Evolutionary conservation across 2,329 filamentous ascomycete genomes (phyloP).

Genomic region (Pseudogymnoascus sp.): DNA sequence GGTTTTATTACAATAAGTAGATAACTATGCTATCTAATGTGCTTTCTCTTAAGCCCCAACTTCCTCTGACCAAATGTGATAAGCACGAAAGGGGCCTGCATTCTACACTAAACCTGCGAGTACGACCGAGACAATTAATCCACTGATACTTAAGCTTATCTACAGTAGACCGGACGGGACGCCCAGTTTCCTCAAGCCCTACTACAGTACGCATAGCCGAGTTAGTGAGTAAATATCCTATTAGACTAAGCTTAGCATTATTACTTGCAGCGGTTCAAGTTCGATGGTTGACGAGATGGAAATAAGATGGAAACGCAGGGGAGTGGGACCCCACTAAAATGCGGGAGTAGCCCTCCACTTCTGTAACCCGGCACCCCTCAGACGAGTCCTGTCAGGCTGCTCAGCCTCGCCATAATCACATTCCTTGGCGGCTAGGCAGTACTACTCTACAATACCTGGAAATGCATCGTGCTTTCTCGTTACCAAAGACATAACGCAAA

Average conservation of each 20-base stretch:
- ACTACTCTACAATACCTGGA: not conserved
- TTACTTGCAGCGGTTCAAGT: not conserved
- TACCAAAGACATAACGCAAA: not conserved
- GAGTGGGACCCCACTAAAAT: not conserved
- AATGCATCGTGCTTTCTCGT: not conserved
- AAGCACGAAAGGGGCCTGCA: not conserved
- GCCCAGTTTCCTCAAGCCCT: not conserved
- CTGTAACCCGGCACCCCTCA: not conserved
- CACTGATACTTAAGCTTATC: not conserved
- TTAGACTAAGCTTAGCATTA: not conserved
- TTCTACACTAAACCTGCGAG: not conserved
- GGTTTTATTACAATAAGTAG: not conserved
- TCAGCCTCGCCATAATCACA: not conserved
- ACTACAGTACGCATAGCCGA: not conserved
- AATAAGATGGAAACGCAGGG: not conserved
- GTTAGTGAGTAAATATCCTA: not conserved
- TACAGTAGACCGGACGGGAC: not conserved
- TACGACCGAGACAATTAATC: not conserved
- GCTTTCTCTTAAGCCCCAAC: not conserved
- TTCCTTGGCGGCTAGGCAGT: not conserved
- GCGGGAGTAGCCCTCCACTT: not conserved
- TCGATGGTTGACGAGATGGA: not conserved
- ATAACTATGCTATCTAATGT: not conserved
- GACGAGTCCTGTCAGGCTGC: not conserved
- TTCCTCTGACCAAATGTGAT: not conserved